Evolutionary conservation across 805 yeast species (phyloP), one percentile per base, ranked within the genome.

Genomic region (Dipodascopsis tothii): DNA sequence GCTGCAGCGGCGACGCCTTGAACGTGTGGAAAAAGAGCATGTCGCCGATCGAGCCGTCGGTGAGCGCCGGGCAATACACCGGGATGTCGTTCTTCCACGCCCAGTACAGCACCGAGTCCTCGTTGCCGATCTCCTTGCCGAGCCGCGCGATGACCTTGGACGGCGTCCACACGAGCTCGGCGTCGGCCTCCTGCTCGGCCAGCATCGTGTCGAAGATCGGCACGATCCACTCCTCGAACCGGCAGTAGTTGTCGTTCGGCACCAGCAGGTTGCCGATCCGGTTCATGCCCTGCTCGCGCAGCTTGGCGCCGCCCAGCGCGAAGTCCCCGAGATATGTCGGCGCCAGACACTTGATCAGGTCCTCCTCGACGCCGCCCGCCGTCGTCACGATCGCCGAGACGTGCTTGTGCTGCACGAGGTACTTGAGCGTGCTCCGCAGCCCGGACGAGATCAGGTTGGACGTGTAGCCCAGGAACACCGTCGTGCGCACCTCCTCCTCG

Each of bases 351-450:
- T 92, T 92, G 71, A 92, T 92, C 39, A 92, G 68, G 67, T 92
- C 99, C 69, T 92, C 99, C 64, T 92, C 99, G 50, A 92, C 80
- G 55, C 98, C 99, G 54, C 99, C 99, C 19, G 96, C 98, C 50
- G 90, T 76, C n/a, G 97, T 82, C 39, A 92, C 98, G 57, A 92
- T 78, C 16, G 94, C 97, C 57, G 87, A 82, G 36, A 92, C 95
- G 76, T 83, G 84, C 65, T 87, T 90, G 68, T 94, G 80, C 65
- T 94, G 94, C 25, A 87, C 97, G 56, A 92, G 72, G 62, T 72
- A 90, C 60, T 92, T 75, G 55, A 92, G 68, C 23, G 96, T 86
- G 58, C 88, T 95, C 65, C 99, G 78, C 46, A 88, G 68, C 35
- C 99, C 99, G 3, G 95, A 84, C 33, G 95, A 83, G 57, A 92